Base-by-base conservation (phyloP, 306 rosid species). In the Vigna nakashimae region DNA sequence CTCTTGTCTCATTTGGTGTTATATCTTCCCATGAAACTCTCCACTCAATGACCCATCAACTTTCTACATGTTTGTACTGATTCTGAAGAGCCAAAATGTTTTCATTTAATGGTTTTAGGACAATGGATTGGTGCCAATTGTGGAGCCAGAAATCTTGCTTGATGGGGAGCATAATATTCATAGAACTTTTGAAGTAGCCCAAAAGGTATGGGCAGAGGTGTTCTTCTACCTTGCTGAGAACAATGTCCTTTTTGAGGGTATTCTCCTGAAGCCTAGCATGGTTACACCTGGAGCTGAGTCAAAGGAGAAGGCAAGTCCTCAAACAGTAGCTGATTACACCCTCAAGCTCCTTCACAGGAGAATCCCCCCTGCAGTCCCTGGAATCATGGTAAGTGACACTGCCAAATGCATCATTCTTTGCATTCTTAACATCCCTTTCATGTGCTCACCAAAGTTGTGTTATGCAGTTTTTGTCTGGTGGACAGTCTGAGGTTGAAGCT, bases 251-350 rank as follows among this genome's bases (percentile, higher is more conserved):
- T 87, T 89, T 56, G 97, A 93, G 86, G 98, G 98, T 69, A 91
- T 93, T 73, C 98, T 93, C 77, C 89, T 93, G 73, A 93, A 93
- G 86, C 98, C 98, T 38, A 93, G 98, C 82, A 93, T 93, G 98
- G 98, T 93, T 63, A 93, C 98, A 42, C 98, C 98, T 15, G 98
- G 98, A 36, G 97, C 98, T 18, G 97, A 91, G 82, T 64, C 78
- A 88, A 93, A 91, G 85, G 91, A 91, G 0, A 88, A 20, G 75
- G 96, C 90, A 71, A 64, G 88, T 74, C 98, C 98, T 40, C 49
- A 85, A 57, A 73, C 84, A 24, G 93, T 93, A 71, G 91, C 98
- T 0, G 86, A 82, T 1, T 91, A 91, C 91, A 93, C 98, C 76
- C 93, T 93, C 85, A 84, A 73, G 80, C 97, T 93, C 76, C 98